Percentiles rank a stretch among this genome's conserved stretches.
These are phyloP conservation scores for Phoma sp. DNA, from an alignment of 2,329 filamentous ascomycete species.

Conservation along the genomic window DNA sequence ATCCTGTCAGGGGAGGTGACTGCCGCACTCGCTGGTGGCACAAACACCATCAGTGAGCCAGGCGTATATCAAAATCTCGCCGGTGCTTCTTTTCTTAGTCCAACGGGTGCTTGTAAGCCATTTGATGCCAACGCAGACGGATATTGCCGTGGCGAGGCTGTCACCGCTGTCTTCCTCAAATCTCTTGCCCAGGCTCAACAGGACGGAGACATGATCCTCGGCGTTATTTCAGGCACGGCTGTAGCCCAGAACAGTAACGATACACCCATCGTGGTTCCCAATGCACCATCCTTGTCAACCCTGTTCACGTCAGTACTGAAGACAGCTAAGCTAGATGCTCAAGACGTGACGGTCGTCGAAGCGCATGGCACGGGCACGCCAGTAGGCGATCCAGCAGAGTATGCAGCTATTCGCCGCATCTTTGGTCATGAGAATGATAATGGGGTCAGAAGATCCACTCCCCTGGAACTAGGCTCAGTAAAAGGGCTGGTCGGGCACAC, in stretches of 20 bases:
- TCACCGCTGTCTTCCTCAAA: slow-evolving; percentile 59
- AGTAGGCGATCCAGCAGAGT: slow-evolving; percentile 25
- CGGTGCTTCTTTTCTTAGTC: slow-evolving; percentile 51
- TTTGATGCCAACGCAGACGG: slow-evolving; percentile 53
- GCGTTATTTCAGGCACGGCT: slow-evolving; percentile 45
- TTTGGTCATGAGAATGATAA: slow-evolving; percentile 18
- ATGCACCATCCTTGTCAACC: slow-evolving; percentile 13
- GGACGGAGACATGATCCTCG: slow-evolving; percentile 57
- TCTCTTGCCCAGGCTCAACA: slow-evolving; percentile 55
- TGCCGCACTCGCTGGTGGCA: slow-evolving; percentile 46
- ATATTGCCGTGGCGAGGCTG: slow-evolving; percentile 59
- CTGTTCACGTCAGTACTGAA: slow-evolving; percentile 18
- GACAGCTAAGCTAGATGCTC: slow-evolving; percentile 8
- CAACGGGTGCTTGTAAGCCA: slow-evolving; percentile 54
- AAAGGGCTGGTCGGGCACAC: slow-evolving; percentile 42
- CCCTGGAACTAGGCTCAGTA: slow-evolving; percentile 33
- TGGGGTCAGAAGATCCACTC: neutral
- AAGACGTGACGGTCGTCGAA: slow-evolving; percentile 17
- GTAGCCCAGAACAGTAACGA: slow-evolving; percentile 21
- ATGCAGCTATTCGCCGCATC: slow-evolving; percentile 20
- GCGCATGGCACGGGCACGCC: slow-evolving; percentile 26
- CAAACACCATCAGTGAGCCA: slow-evolving; percentile 40
- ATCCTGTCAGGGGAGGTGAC: slow-evolving; percentile 34
- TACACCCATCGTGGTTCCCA: slow-evolving; percentile 19
- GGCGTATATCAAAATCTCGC: slow-evolving; percentile 42